phyloP scores from a whole-genome alignment of 169 alveolate genomes.

The Toxoplasma gondii region DNA sequence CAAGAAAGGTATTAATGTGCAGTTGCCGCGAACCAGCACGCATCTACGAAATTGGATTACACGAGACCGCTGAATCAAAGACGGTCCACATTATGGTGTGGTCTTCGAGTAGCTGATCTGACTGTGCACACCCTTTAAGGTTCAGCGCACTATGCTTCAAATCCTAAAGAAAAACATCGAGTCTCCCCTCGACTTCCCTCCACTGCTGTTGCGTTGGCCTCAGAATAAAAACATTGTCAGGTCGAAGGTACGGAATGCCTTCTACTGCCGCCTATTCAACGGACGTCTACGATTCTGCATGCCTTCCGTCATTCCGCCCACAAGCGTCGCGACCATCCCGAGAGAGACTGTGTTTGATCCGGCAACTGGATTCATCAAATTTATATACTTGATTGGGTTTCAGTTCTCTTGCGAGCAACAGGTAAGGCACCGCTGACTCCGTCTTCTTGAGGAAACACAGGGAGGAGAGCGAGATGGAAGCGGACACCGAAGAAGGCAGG shows the following conservation, averaged over 20 bases:
- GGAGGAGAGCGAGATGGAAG: not conserved
- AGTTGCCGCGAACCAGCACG: no score
- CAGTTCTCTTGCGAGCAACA: constrained; percentile 23
- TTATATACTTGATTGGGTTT: constrained; percentile 40
- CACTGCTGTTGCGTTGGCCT: not conserved
- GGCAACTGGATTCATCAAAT: constrained; percentile 52
- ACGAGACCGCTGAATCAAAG: no score
- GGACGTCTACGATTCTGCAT: constrained; percentile 49
- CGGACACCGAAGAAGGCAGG: no score
- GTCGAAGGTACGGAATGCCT: constrained; percentile 44
- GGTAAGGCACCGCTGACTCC: not conserved
- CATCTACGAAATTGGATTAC: no score
- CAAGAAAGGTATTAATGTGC: no score
- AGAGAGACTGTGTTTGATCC: constrained; percentile 60
- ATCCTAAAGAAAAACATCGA: no score
- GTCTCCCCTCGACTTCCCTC: no score
- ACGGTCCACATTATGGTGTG: no score
- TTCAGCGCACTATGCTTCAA: no score
- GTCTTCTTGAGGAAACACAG: not conserved
- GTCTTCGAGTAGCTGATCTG: no score
- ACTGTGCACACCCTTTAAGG: no score
- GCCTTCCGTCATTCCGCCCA: constrained; percentile 21
- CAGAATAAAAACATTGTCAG: constrained; percentile 36
- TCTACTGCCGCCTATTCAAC: constrained; percentile 58
- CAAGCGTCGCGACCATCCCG: not conserved